Evolutionary conservation across 2,329 filamentous ascomycete species (phyloP), one percentile per base, ranked within the genome.

Genomic region (Verticillium nonalfalfae): DNA sequence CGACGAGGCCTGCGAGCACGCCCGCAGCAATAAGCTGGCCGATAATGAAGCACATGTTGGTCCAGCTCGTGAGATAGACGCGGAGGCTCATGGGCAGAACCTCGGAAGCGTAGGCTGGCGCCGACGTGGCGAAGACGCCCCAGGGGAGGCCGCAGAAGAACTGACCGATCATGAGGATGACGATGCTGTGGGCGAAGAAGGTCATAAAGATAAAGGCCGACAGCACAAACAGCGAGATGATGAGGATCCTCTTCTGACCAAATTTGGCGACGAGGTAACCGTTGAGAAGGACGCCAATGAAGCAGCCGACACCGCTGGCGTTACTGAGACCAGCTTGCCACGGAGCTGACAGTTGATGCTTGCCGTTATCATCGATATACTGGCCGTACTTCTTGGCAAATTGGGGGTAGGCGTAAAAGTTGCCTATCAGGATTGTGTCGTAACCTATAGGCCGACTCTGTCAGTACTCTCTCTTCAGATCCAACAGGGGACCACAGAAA

Each of bases 51-150:
- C 74, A 77, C 67, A 81, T 73, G 60, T 81, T 81, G 31, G 76
- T 74, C 65, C 76, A 79, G 1, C 73, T 74, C 0, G 78, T 80
- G 35, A 82, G 68, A 58, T 80, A 80, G 4, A 73, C 69, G 15
- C 79, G 73, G 1, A 81, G 73, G 0, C 71, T 66, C 62, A 72
- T 67, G 4, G 79, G 74, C 6, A 72, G 64, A 3, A 75, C 69
- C 60, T 81, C 79, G 0, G 78, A 79, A 0, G 80, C 80, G 61
- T 84, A 84, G 0, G 79, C 75, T 0, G 79, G 75, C 0, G 74
- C 75, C 1, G 81, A 70, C 0, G 78, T 81, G 5, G 76, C 75
- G 62, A 82, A 77, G 4, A 76, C 71, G 7, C 76, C 76, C 74
- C 79, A 73, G 55, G 70, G 68, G 0, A 71, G 66, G 26, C 76